These are phyloP conservation scores for Sanguinoderma infundibulare DNA, from an alignment of 1,284 basidiomycete species.

Conservation along the genomic window DNA sequence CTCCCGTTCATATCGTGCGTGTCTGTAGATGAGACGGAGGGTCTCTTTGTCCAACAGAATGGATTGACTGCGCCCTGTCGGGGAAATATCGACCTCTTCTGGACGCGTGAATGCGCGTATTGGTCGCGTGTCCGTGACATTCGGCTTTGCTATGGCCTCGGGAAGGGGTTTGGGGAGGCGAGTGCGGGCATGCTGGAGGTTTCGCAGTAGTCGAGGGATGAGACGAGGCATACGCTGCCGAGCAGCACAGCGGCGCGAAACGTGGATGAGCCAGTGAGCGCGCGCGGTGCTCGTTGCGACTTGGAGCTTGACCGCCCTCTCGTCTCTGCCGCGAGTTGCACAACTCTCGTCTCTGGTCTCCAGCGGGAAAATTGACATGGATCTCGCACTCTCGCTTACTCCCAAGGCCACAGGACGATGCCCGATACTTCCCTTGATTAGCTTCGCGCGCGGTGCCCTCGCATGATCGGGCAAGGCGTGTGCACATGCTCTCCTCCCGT, in stretches of 20 bases:
- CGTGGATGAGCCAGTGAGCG: background rate
- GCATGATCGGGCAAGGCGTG: slow-evolving; percentile 2
- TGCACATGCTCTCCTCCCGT: slow-evolving; percentile 5
- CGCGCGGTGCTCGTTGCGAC: background rate
- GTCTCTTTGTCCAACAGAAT: slow-evolving; percentile 27
- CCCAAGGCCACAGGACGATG: background rate
- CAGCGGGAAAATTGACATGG: background rate
- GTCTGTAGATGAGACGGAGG: slow-evolving; percentile 22
- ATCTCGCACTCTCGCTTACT: background rate
- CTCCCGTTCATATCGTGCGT: slow-evolving; percentile 19
- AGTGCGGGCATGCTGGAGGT: slow-evolving; percentile 37
- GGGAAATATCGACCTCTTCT: slow-evolving; percentile 23
- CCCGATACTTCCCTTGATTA: background rate
- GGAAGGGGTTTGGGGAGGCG: slow-evolving; percentile 2
- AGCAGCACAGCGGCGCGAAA: background rate
- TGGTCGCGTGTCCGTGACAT: background rate
- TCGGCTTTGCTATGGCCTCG: background rate
- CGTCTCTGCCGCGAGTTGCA: no score
- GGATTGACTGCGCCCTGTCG: slow-evolving; percentile 26
- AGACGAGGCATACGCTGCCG: slow-evolving; percentile 62
- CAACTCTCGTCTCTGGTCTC: no score
- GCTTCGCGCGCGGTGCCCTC: background rate
- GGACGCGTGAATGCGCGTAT: slow-evolving; percentile 20
- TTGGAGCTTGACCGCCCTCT: no score
- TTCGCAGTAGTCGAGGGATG: slow-evolving; percentile 60